Evolutionary conservation across 176 grass and related monocot genomes (phyloP).

Genomic region (Ananas comosus): DNA sequence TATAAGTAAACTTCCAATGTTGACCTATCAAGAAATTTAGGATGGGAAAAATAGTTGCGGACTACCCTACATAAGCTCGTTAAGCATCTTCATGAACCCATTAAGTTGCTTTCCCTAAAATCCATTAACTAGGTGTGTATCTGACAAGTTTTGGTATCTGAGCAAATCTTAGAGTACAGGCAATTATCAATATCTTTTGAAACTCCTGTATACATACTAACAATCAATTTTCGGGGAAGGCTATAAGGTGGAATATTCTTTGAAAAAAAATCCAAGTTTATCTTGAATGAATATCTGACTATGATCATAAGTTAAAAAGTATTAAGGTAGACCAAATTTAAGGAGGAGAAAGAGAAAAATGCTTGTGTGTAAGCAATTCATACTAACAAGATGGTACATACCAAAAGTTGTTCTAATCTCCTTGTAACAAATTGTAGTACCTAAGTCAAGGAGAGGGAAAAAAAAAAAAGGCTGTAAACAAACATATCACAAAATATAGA

Average conservation of each 20-base stretch:
- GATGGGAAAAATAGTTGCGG: no score
- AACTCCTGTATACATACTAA: not conserved
- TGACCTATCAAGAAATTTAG: no score
- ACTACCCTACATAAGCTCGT: no score
- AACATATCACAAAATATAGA: constrained; percentile 3
- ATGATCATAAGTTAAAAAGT: not conserved
- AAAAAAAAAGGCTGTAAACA: constrained; percentile 18
- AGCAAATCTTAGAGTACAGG: no score
- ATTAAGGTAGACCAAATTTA: constrained; percentile 4
- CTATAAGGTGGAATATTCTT: no score
- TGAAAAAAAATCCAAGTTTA: no score
- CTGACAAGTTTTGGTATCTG: no score
- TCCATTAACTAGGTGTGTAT: no score
- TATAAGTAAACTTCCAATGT: no score
- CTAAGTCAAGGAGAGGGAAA: constrained; percentile 40
- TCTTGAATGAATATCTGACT: no score
- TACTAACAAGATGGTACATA: constrained; percentile 27
- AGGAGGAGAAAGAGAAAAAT: not conserved
- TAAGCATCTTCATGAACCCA: no score
- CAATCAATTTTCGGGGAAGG: not conserved
- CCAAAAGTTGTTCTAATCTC: constrained; percentile 93
- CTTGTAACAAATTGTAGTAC: constrained; percentile 73
- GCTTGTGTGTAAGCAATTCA: not conserved
- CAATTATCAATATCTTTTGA: not conserved
- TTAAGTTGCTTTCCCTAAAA: no score